phyloP scores from a whole-genome alignment of 2,329 filamentous ascomycete species.

The Cercospora nicotianae region DNA sequence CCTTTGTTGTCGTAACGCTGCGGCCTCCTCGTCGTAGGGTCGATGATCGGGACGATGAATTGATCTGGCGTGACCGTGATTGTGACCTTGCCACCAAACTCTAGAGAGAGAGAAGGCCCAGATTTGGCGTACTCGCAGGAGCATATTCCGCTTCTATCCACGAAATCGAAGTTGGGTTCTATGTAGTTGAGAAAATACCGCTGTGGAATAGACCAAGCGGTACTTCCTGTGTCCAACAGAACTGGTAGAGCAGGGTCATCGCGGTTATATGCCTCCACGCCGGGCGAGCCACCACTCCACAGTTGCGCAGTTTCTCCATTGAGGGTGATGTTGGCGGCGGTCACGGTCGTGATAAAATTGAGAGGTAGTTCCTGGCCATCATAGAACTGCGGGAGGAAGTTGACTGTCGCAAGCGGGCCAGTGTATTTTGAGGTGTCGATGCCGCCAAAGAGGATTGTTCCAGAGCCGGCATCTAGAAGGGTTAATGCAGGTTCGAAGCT shows the following conservation, averaged over 20 bases:
- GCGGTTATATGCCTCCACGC: conserved; percentile 25
- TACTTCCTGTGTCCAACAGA: conserved; percentile 38
- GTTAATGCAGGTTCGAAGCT: not conserved
- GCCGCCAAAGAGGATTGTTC: conserved; percentile 40
- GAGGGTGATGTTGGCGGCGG: conserved; percentile 28
- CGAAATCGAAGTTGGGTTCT: conserved; percentile 27
- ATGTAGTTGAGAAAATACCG: conserved; percentile 31
- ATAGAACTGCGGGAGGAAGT: conserved; percentile 32
- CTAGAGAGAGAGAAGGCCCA: conserved; percentile 31
- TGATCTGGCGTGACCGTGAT: conserved; percentile 34
- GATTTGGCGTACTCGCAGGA: conserved; percentile 32
- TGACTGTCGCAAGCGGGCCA: conserved; percentile 35
- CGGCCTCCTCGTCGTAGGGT: conserved; percentile 29
- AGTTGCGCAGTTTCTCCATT: conserved; percentile 23
- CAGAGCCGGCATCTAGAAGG: conserved; percentile 25
- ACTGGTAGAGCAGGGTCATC: conserved; percentile 29
- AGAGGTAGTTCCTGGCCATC: conserved; percentile 18
- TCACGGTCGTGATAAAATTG: conserved; percentile 36
- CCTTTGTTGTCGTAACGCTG: conserved; percentile 17
- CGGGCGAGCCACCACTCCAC: conserved; percentile 27
- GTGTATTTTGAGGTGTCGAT: conserved; percentile 37
- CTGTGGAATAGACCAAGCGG: conserved; percentile 32
- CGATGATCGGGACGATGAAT: conserved; percentile 36
- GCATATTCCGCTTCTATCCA: conserved; percentile 24
- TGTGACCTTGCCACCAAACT: conserved; percentile 33